A percentile compares a stretch with the other conserved stretches of the same genome.
Conservation (phyloP, 495 filamentous ascomycete genomes). For the Diplogelasinospora grovesii region DNA sequence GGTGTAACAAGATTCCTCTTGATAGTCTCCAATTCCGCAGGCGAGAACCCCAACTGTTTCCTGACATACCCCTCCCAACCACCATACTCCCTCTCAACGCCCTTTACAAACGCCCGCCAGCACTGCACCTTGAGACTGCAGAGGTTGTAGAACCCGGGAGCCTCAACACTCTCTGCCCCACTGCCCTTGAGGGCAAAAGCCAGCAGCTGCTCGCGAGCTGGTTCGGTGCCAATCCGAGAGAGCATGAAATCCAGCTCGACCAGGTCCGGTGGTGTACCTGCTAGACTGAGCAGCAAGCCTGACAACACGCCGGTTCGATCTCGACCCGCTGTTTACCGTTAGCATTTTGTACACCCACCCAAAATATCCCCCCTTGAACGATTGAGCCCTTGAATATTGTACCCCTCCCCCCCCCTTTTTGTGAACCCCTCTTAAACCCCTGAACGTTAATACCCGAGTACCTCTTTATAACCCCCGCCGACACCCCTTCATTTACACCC, state of each 20-base stretch:
- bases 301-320: conserved; percentile 59
- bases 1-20: conserved; percentile 30
- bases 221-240: conserved; percentile 41
- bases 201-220: conserved; percentile 35
- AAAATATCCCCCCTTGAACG: no score
- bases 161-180: conserved; percentile 18
- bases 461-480: no score
- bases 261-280: conserved; percentile 37
- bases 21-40: conserved; percentile 35
- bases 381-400: no score
- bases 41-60: conserved; percentile 31
- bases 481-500: background rate
- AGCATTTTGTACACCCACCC: background rate
- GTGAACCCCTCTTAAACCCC: no score
- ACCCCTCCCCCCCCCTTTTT: no score
- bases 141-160: conserved; percentile 38
- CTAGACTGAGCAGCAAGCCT: conserved; percentile 49
- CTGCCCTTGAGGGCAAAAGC: conserved; percentile 30
- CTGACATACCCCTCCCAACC: conserved; percentile 40
- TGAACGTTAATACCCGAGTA: no score
- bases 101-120: conserved; percentile 36
- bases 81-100: conserved; percentile 29
- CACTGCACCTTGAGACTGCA: conserved; percentile 24
- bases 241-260: conserved; percentile 48
- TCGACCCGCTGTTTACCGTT: conserved; percentile 45